Percentiles rank a stretch among this genome's conserved stretches.
phyloP scores from a whole-genome alignment of 2,329 filamentous ascomycete species.

The Colletotrichum lupini region DNA sequence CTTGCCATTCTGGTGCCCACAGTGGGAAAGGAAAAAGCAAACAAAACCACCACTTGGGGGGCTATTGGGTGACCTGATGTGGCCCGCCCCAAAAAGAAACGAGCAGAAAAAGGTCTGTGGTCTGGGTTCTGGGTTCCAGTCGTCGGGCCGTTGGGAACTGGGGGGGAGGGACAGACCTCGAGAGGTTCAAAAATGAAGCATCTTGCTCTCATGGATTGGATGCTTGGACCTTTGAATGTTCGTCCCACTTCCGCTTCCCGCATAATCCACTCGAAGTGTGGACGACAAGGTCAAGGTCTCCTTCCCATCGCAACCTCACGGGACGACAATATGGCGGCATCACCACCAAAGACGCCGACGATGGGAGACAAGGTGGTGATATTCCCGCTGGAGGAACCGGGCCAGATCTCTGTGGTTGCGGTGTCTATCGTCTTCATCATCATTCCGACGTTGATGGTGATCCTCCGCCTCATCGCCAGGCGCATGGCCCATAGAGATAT shows the following conservation, averaged over 20 bases:
- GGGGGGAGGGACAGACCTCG: neutral
- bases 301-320: neutral
- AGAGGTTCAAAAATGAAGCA: neutral
- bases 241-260: neutral
- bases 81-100: neutral
- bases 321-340: slow-evolving; percentile 14
- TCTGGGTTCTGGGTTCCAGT: neutral
- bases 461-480: slow-evolving; percentile 20
- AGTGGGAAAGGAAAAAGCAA: slow-evolving; percentile 19
- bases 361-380: neutral
- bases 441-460: slow-evolving; percentile 10
- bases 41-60: neutral
- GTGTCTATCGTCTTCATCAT: slow-evolving; percentile 27
- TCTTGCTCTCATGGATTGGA: neutral
- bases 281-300: neutral
- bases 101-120: neutral
- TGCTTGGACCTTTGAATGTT: neutral
- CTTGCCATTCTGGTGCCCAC: neutral
- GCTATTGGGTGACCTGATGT: neutral
- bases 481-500: slow-evolving; percentile 23
- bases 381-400: slow-evolving; percentile 22
- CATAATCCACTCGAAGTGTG: neutral
- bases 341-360: neutral
- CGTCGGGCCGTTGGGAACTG: neutral
- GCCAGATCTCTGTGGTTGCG: slow-evolving; percentile 22